These are phyloP conservation scores for Beauveria sp. DNA, from an alignment of 2,329 filamentous ascomycete species.

Conservation along the genomic window DNA sequence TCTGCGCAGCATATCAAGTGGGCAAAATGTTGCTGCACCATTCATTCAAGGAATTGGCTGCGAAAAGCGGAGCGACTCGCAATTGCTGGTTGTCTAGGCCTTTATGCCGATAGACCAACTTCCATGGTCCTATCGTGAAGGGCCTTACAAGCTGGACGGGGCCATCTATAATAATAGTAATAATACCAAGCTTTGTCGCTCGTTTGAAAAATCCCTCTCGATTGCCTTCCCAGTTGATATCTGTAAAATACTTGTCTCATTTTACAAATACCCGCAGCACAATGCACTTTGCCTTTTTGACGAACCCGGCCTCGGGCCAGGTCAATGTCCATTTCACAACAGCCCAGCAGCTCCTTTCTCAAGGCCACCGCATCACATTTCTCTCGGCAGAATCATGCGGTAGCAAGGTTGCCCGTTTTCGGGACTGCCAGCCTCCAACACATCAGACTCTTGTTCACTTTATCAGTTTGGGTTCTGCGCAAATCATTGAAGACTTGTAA, in stretches of 20 bases:
- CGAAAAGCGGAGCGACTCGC: too few species aligned
- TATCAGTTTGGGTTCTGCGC: not conserved
- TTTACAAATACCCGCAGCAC: not conserved
- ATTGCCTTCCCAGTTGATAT: too few species aligned
- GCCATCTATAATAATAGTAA: not conserved
- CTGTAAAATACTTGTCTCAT: not conserved
- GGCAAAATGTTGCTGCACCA: not conserved
- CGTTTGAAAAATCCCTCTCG: not conserved
- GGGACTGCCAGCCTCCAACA: not conserved
- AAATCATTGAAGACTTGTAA: constrained; percentile 3
- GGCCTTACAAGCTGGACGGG: not conserved
- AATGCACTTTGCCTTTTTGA: constrained; percentile 3
- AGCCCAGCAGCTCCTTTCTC: not conserved
- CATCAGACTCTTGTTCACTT: not conserved
- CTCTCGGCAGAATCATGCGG: constrained; percentile 1
- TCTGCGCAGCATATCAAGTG: not conserved
- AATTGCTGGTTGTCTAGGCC: not conserved
- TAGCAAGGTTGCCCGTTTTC: not conserved
- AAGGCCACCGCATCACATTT: constrained; percentile 1
- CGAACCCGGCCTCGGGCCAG: constrained; percentile 2
- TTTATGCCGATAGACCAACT: not conserved
- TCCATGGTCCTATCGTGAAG: not conserved
- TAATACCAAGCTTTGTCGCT: not conserved
- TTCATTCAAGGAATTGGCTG: not conserved
- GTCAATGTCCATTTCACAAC: not conserved